Evolutionary conservation across 805 yeast genomes (phyloP).

Genomic region (Barnettozyma salicaria): DNA sequence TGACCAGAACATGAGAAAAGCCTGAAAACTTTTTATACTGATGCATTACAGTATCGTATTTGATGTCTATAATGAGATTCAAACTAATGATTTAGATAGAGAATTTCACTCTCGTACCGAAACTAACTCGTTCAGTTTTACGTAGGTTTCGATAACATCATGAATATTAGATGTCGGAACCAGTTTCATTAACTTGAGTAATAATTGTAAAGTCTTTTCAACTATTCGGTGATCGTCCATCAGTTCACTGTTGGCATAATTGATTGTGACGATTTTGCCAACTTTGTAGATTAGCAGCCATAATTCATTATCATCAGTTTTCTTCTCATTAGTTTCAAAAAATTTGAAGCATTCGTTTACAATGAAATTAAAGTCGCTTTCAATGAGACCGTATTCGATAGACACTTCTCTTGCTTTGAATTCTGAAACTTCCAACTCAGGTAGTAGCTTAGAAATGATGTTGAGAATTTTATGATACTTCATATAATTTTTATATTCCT

Average conservation of each 20-base stretch:
- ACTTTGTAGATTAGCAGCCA: conserved; percentile 48
- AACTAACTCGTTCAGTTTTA: conserved; percentile 2
- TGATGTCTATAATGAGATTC: no score
- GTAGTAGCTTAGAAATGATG: conserved; percentile 2
- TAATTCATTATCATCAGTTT: conserved; percentile 20
- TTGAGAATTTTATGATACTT: conserved; percentile 3
- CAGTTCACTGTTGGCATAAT: conserved; percentile 7
- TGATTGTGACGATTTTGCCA: conserved; percentile 6
- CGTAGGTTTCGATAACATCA: conserved; percentile 5
- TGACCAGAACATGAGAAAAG: no score
- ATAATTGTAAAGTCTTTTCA: background rate
- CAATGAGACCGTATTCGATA: conserved; percentile 8
- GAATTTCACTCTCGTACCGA: background rate
- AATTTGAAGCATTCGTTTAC: conserved; percentile 4
- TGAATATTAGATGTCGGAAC: conserved; percentile 6
- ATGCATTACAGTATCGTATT: no score
- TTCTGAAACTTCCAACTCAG: background rate
- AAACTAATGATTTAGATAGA: no score
- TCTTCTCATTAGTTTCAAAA: background rate
- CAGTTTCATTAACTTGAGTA: conserved; percentile 7
- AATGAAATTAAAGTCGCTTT: conserved; percentile 8
- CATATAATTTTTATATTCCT: conserved; percentile 1
- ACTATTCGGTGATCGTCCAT: background rate
- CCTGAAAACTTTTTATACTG: no score
- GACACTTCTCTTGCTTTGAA: conserved; percentile 2